Evolutionary conservation across 768 basidiomycete genomes (phyloP).

Genomic region (Tulasnella sp.): DNA sequence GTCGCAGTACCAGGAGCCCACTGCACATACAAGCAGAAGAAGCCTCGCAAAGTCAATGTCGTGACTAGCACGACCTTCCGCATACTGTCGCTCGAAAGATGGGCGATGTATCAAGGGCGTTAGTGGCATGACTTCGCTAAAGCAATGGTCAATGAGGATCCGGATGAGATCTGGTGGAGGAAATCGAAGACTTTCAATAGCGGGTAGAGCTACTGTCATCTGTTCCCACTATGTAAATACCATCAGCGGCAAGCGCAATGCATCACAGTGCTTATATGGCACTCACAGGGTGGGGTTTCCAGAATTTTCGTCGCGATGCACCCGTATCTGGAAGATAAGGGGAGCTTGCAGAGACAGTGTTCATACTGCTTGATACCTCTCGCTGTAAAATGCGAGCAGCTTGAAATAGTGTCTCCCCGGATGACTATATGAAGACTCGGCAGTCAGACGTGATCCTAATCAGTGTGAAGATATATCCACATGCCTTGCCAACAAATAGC

Average conservation of each 20-base stretch:
- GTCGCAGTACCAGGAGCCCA: slow-evolving; percentile 45
- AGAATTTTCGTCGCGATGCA: slow-evolving; percentile 9
- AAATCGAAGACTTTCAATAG: slow-evolving; percentile 30
- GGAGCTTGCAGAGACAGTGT: slow-evolving; percentile 40
- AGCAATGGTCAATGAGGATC: slow-evolving; percentile 53
- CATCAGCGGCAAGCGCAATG: no score
- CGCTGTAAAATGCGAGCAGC: slow-evolving; percentile 50
- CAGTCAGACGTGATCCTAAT: neutral
- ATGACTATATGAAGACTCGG: neutral
- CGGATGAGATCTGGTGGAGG: slow-evolving; percentile 52
- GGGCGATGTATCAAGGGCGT: slow-evolving; percentile 64
- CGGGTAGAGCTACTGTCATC: slow-evolving; percentile 15
- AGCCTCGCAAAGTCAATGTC: slow-evolving; percentile 46
- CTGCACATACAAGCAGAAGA: slow-evolving; percentile 60
- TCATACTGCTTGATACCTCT: slow-evolving; percentile 32
- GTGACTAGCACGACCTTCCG: slow-evolving; percentile 38
- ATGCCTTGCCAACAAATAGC: neutral
- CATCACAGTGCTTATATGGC: no score
- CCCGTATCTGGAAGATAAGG: slow-evolving; percentile 38
- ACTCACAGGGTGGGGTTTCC: slow-evolving; percentile 7
- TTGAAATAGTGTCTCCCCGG: slow-evolving; percentile 38
- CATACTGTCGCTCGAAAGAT: slow-evolving; percentile 48
- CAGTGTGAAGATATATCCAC: neutral
- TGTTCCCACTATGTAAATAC: slow-evolving; percentile 25
- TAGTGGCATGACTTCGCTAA: slow-evolving; percentile 43